Evolutionary conservation across 2,329 filamentous ascomycete species (phyloP).

Genomic region (Raffaelea ambrosiae): DNA sequence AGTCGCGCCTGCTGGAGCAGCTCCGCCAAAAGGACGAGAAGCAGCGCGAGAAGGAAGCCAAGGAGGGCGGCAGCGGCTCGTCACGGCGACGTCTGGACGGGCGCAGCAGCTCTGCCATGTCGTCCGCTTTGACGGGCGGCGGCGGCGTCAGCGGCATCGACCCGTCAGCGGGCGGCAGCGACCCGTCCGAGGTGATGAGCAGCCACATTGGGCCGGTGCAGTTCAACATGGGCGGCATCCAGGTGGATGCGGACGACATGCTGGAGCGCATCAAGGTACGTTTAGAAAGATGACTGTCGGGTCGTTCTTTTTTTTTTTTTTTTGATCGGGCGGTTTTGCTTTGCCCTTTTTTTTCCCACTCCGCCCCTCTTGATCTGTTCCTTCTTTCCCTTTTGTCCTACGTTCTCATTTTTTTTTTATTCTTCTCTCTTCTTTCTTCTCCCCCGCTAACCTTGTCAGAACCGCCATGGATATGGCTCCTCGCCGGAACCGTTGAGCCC

Average conservation of each 20-base stretch:
- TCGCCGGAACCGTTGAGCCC: conserved; percentile 34
- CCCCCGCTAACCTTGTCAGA: conserved; percentile 26
- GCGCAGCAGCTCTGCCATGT: conserved; percentile 13
- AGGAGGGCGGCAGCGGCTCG: conserved; percentile 27
- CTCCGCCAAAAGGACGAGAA: conserved; percentile 41
- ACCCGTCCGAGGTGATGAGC: conserved; percentile 36
- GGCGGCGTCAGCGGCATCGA: conserved; percentile 21
- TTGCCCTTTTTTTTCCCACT: background rate
- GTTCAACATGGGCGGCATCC: conserved; percentile 97
- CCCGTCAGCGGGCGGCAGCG: conserved; percentile 19
- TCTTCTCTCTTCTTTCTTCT: conserved; percentile 8
- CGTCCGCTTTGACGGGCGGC: conserved; percentile 7
- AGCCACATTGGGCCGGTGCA: conserved; percentile 91
- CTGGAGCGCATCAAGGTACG: conserved; percentile 73
- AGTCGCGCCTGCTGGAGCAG: conserved; percentile 66
- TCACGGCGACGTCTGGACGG: conserved; percentile 26
- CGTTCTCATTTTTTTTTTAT: background rate
- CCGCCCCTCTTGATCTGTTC: too few species aligned
- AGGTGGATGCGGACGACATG: conserved; percentile 92
- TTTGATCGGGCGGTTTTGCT: background rate
- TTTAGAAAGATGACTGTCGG: too few species aligned
- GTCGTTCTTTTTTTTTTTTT: background rate
- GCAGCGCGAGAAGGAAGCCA: conserved; percentile 25
- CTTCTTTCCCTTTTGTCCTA: background rate
- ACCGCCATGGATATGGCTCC: conserved; percentile 44